Conservation (phyloP, 148 eudicot species). For the Pharnaceum exiguum region DNA sequence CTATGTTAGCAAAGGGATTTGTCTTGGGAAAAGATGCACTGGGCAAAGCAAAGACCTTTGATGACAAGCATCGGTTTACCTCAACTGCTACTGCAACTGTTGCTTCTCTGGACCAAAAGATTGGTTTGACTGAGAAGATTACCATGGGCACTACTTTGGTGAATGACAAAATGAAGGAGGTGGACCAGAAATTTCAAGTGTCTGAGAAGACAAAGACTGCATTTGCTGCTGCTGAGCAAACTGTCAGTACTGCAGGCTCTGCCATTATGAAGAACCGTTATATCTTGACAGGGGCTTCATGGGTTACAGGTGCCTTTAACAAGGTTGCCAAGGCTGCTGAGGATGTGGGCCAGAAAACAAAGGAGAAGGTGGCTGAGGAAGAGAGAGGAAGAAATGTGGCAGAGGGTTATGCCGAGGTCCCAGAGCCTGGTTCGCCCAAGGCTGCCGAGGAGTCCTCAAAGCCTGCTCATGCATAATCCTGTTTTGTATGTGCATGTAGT, state of each 20-base stretch:
- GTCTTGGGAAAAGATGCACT: slow-evolving; percentile 81
- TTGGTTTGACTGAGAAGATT: slow-evolving; percentile 74
- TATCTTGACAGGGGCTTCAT: slow-evolving; percentile 70
- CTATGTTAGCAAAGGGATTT: slow-evolving; percentile 91
- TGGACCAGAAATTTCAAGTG: slow-evolving; percentile 87
- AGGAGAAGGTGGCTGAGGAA: slow-evolving; percentile 63
- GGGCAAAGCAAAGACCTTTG: slow-evolving; percentile 74
- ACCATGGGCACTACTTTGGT: slow-evolving; percentile 65
- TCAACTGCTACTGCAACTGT: slow-evolving; percentile 85
- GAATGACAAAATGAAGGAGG: slow-evolving; percentile 78
- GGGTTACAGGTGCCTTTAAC: slow-evolving; percentile 86
- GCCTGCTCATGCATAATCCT: slow-evolving; percentile 23
- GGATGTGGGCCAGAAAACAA: slow-evolving; percentile 68
- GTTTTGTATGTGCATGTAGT: not conserved
- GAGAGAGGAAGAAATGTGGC: slow-evolving; percentile 43
- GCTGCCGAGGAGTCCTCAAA: slow-evolving; percentile 14
- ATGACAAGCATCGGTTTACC: slow-evolving; percentile 66
- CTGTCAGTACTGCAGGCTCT: slow-evolving; percentile 78
- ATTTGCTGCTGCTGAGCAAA: slow-evolving; percentile 76
- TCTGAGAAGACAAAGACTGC: slow-evolving; percentile 85
- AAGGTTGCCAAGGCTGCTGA: slow-evolving; percentile 75
- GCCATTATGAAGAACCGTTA: slow-evolving; percentile 88
- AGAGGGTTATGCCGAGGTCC: slow-evolving; percentile 41
- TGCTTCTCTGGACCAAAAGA: slow-evolving; percentile 77
- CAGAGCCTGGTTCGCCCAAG: slow-evolving; percentile 26